Evolutionary conservation across 2,329 filamentous ascomycete genomes (phyloP).

Genomic region (Paraconiothyrium sp.): DNA sequence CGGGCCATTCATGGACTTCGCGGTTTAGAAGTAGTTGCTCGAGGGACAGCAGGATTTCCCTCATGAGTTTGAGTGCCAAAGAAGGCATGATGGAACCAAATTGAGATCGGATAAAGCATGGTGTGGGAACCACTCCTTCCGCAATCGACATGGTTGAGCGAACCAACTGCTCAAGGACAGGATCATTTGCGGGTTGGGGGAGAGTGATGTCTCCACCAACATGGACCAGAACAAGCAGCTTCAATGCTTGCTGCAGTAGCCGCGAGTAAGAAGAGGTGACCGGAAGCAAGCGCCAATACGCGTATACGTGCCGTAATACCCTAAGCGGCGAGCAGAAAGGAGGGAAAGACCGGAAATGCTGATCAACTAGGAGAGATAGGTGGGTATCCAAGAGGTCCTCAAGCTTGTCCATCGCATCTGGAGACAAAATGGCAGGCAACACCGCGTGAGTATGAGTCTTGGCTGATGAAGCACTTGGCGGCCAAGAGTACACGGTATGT

Average conservation of each 20-base stretch:
- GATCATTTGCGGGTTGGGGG: conserved; percentile 28
- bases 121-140: conserved; percentile 34
- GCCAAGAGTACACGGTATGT: conserved; percentile 51
- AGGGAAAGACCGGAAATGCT: conserved; percentile 48
- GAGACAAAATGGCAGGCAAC: conserved; percentile 45
- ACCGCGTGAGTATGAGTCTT: conserved; percentile 40
- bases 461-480: conserved; percentile 30
- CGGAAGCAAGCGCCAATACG: conserved; percentile 39
- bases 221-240: conserved; percentile 52
- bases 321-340: conserved; percentile 44
- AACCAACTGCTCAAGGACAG: conserved; percentile 29
- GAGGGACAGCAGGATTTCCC: conserved; percentile 41
- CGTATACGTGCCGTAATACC: conserved; percentile 47
- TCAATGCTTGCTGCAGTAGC: conserved; percentile 46
- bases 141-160: conserved; percentile 29
- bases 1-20: conserved; percentile 43
- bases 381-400: conserved; percentile 40
- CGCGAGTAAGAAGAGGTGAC: conserved; percentile 26
- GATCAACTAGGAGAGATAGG: conserved; percentile 42
- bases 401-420: conserved; percentile 30
- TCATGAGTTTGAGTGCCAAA: conserved; percentile 44
- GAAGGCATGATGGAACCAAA: conserved; percentile 47
- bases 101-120: conserved; percentile 52
- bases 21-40: conserved; percentile 44
- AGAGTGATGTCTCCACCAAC: conserved; percentile 50